Evolutionary conservation across 2,329 filamentous ascomycete genomes (phyloP), one percentile per base, ranked within the genome.

Genomic region (Neopestalotiopsis sp.): DNA sequence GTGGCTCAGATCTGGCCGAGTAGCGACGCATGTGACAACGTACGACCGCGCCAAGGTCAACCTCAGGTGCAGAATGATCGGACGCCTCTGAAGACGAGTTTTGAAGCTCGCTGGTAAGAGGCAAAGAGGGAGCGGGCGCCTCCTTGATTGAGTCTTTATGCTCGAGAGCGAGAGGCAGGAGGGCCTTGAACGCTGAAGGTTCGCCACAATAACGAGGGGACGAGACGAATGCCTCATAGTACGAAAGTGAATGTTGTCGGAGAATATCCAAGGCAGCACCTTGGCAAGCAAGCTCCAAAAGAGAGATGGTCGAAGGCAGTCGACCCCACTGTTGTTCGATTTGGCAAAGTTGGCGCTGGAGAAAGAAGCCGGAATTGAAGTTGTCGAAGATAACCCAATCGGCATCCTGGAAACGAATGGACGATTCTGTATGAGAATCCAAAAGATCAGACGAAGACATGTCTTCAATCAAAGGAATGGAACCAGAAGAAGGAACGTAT

Each of bases 271-370:
- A 24, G 20, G 56, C 56, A 12, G 56, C 56, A 20, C n/a, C n/a
- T 20, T 58, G 17, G 12, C n/a, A 12, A 30, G 56, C 56, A 4
- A 58, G 56, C 12, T 58, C n/a, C 12, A 17, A 24, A 12, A 20
- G 20, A 20, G 56, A 30, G 12, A 17, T 9, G 56, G n/a, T 30
- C 20, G 56, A 12, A 17, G 56, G 56, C 20, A 58, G n/a, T 13
- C 56, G 56, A 58, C 56, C 56, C 56, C 56, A 58, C 56, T 20
- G 56, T 20, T 58, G 56, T 58, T 58, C 56, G 4, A 58, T 14
- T 12, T 14, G 12, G 28, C 56, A 58, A 24, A 58, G 28, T 58
- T 14, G 4, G 12, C 10, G 13, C 24, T 58, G 56, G n/a, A 58
- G 56, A 20, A 17, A 30, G 24, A 17, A 24, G n/a, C 20, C 56